Evolutionary conservation across 106 monocot genomes (phyloP).

Genomic region (Dendrobium officinale): DNA sequence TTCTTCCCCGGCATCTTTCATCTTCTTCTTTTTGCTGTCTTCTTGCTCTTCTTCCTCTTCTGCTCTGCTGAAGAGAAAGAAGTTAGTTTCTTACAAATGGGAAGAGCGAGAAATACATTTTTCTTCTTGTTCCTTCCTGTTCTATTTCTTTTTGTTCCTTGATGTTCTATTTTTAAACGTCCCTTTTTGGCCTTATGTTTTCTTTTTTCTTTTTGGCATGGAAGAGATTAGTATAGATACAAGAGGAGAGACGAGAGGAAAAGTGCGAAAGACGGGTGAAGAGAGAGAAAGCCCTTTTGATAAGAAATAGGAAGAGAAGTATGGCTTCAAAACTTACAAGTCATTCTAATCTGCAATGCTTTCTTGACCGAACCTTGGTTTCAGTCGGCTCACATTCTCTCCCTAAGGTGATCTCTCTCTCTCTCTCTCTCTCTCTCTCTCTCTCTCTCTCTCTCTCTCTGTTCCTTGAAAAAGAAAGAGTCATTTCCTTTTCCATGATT

Average conservation of each 20-base stretch:
- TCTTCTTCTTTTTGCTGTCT: not conserved
- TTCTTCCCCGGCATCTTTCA: not conserved
- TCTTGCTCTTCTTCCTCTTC: not conserved
- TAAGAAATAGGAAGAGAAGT: not conserved
- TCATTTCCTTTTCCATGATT: not conserved
- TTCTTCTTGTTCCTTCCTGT: not conserved
- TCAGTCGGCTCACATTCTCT: slow-evolving; percentile 28
- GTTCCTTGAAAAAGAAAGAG: not conserved
- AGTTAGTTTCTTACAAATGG: not conserved
- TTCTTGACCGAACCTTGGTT: slow-evolving; percentile 32
- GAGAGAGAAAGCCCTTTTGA: not conserved
- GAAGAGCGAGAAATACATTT: not conserved
- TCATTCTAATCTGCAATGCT: slow-evolving; percentile 43
- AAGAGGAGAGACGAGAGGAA: not conserved
- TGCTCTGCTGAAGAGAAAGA: not conserved
- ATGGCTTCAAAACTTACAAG: slow-evolving; percentile 9
- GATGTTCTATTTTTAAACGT: not conserved
- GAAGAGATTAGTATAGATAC: not conserved
- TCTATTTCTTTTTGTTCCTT: not conserved
- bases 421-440: not conserved
- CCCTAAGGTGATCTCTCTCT: slow-evolving; percentile 30
- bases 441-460: too few species aligned
- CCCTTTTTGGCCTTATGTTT: not conserved
- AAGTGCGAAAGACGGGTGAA: not conserved
- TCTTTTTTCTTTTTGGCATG: not conserved